Evolutionary conservation across 768 basidiomycete genomes (phyloP).

Genomic region (Lentinus brumalis): DNA sequence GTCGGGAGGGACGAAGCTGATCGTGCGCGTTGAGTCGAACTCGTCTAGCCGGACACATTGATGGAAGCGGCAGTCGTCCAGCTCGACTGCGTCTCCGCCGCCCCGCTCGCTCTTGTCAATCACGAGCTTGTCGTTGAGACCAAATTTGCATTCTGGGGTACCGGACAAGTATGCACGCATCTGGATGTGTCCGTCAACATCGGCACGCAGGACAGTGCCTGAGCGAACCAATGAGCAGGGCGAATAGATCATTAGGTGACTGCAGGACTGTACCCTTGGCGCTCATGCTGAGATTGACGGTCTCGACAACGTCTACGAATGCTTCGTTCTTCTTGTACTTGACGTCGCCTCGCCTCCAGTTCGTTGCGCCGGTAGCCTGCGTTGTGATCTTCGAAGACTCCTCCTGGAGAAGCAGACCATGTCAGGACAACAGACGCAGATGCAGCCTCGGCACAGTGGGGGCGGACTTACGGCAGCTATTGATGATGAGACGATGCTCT

Average conservation of each 20-base stretch:
- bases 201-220: constrained; percentile 92
- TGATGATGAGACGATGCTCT: constrained; percentile 88
- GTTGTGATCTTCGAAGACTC: constrained; percentile 96
- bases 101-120: constrained; percentile 79
- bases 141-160: constrained; percentile 98
- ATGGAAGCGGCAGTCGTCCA: constrained; percentile 98
- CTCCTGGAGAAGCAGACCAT: constrained; percentile 55
- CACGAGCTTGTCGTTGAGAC: constrained; percentile 96
- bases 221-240: background rate
- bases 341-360: constrained; percentile 93
- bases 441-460: background rate
- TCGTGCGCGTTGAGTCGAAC: constrained; percentile 91
- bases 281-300: constrained; percentile 95
- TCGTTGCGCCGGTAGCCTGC: constrained; percentile 96
- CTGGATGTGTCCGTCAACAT: constrained; percentile 96
- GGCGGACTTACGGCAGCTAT: constrained; percentile 68
- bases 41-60: constrained; percentile 96
- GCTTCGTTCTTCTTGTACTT: constrained; percentile 99
- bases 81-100: constrained; percentile 78
- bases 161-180: constrained; percentile 98
- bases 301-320: constrained; percentile 99
- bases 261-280: constrained; percentile 70
- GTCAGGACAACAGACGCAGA: background rate
- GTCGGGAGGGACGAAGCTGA: constrained; percentile 97
- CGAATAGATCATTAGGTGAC: background rate